Conservation (phyloP, 2,329 filamentous ascomycete species). For the Colletotrichum destructivum region DNA sequence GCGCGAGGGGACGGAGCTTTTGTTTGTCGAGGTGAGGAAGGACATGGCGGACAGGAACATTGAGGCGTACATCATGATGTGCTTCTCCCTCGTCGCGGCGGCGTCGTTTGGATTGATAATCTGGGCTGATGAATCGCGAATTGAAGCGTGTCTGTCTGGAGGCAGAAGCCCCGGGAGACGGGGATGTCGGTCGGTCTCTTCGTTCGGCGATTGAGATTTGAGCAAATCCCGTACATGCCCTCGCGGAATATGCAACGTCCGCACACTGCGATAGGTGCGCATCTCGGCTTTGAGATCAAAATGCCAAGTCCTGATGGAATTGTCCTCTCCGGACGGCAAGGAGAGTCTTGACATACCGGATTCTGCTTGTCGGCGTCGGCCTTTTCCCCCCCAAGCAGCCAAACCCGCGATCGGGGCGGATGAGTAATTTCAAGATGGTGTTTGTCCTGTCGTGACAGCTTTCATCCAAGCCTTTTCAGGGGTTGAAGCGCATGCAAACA, state of each 20-base stretch:
- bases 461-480: not conserved
- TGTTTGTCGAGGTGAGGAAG: constrained; percentile 51
- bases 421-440: not conserved
- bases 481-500: constrained; percentile 13
- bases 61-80: constrained; percentile 51
- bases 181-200: not conserved
- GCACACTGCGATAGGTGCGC: not conserved
- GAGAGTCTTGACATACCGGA: too few species aligned
- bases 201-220: not conserved
- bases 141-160: constrained; percentile 30
- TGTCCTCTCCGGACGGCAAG: not conserved
- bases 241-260: not conserved
- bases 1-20: constrained; percentile 49
- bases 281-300: not conserved
- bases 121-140: not conserved
- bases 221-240: not conserved
- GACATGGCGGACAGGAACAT: constrained; percentile 50
- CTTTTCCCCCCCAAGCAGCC: too few species aligned
- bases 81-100: constrained; percentile 33
- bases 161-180: constrained; percentile 16
- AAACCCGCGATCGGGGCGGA: too few species aligned
- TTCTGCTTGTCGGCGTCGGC: not conserved
- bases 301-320: not conserved
- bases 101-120: not conserved
- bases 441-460: not conserved